These are phyloP conservation scores for Leucaena leucocephala DNA, from an alignment of 306 rosid species.

Conservation along the genomic window DNA sequence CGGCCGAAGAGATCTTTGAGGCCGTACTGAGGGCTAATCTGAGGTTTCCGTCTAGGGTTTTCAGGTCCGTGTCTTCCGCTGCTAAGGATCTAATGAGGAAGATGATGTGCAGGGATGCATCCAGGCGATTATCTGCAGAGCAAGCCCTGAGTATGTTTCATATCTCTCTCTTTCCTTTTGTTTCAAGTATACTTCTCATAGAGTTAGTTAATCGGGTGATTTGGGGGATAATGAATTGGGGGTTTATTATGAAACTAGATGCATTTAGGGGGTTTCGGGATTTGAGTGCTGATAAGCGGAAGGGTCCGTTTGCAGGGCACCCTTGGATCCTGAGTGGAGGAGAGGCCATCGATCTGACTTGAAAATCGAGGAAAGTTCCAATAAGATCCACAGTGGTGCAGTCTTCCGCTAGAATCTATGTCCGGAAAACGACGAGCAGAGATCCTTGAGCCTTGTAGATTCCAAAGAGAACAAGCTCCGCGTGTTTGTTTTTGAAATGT, in stretches of 20 bases:
- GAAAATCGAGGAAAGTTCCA: slow-evolving; percentile 25
- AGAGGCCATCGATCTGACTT: slow-evolving; percentile 28
- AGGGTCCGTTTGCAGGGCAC: slow-evolving; percentile 54
- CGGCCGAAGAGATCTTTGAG: slow-evolving; percentile 59
- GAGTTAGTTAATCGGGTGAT: neutral
- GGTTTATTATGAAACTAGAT: neutral
- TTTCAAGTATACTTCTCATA: neutral
- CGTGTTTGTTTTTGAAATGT: neutral
- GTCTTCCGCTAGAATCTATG: neutral
- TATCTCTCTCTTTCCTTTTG: neutral
- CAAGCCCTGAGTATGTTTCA: slow-evolving; percentile 68
- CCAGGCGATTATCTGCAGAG: slow-evolving; percentile 62
- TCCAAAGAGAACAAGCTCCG: slow-evolving; percentile 27
- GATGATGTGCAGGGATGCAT: slow-evolving; percentile 71
- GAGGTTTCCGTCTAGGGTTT: slow-evolving; percentile 68
- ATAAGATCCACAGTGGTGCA: slow-evolving; percentile 9
- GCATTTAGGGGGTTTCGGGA: neutral
- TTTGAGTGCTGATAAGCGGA: slow-evolving; percentile 11
- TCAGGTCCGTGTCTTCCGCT: slow-evolving; percentile 59
- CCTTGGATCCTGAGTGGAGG: slow-evolving; percentile 83
- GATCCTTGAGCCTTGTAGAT: neutral
- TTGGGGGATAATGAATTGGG: neutral
- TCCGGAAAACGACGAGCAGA: neutral
- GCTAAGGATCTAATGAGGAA: slow-evolving; percentile 82
- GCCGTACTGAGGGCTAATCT: slow-evolving; percentile 70